Base-by-base conservation (phyloP, 345 rosid species). In the Salix viminalis region DNA sequence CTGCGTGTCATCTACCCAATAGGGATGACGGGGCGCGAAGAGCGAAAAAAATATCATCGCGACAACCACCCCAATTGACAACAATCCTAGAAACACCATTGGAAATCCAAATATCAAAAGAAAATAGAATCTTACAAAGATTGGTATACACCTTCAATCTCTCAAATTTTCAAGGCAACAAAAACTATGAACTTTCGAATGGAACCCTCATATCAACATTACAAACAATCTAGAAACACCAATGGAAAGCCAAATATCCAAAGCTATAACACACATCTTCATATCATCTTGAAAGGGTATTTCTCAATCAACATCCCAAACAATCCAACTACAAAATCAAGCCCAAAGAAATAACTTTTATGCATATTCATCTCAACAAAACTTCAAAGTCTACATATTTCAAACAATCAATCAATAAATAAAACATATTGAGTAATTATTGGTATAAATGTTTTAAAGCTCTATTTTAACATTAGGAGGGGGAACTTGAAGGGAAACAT, bases 401-500 rank as follows among this genome's bases (percentile, higher is more conserved):
- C 72, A 74, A 70, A 0, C 28, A 37, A 44, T 61, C 72, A 74
- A 70, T 1, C 19, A 37, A 44, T 61, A 1, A 14, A 1, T 12
- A 32, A 12, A 50, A 7, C 12, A 30, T 11, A 68, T 24, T 19
- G 1, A 44, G 1, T 66, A 18, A 19, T 7, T 3, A 4, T 2
- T 41, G 15, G 42, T 0, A 28, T 34, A 5, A 16, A 28, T 21
- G 26, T 19, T 24, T 54, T 21, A 8, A 56, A 56, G 62, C 62
- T 70, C 18, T 54, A 9, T 39, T 46, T 67, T 76, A 91, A 94
- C 93, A 78, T 89, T 75, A 74, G 79, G 84, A 75, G 85, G 69
- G n/a, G 85, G 89, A 79, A 89, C 75, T 58, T 88, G 88, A 26
- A 96, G 81, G 69, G 96, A 79, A 78, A 86, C 89, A 28, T 70